Evolutionary conservation across 176 grass and related monocot species (phyloP).

Genomic region (Juncus effusus): DNA sequence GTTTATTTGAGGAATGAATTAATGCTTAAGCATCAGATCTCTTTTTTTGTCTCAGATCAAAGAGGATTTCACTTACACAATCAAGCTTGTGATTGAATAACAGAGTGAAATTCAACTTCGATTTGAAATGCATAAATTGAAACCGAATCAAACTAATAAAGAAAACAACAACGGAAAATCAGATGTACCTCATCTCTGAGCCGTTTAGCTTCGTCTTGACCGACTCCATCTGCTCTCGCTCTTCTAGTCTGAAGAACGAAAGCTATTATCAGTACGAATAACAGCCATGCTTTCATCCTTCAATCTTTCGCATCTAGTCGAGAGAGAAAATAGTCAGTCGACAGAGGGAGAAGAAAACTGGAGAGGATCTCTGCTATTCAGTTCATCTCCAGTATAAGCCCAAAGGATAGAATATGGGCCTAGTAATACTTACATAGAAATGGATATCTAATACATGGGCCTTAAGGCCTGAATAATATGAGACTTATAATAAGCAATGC

Average conservation of each 20-base stretch:
- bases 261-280: slow-evolving; percentile 17
- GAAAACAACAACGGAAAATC: too few species aligned
- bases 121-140: too few species aligned
- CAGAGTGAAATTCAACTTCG: slow-evolving; percentile 14
- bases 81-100: background rate
- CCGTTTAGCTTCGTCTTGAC: slow-evolving; percentile 57
- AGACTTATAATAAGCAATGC: too few species aligned
- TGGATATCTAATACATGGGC: background rate
- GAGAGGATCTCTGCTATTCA: slow-evolving; percentile 5
- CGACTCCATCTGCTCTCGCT: slow-evolving; percentile 51
- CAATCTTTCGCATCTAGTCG: slow-evolving; percentile 4
- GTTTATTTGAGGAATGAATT: background rate
- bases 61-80: background rate
- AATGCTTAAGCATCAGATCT: too few species aligned
- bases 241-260: slow-evolving; percentile 26
- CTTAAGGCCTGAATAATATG: background rate
- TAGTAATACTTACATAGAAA: background rate
- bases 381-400: slow-evolving; percentile 17
- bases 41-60: background rate
- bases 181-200: slow-evolving; percentile 71
- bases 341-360: background rate
- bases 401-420: too few species aligned
- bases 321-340: background rate
- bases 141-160: too few species aligned
- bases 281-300: slow-evolving; percentile 22